Conservation (phyloP, 2,329 filamentous ascomycete species). For the Sphaerostilbella broomeana region DNA sequence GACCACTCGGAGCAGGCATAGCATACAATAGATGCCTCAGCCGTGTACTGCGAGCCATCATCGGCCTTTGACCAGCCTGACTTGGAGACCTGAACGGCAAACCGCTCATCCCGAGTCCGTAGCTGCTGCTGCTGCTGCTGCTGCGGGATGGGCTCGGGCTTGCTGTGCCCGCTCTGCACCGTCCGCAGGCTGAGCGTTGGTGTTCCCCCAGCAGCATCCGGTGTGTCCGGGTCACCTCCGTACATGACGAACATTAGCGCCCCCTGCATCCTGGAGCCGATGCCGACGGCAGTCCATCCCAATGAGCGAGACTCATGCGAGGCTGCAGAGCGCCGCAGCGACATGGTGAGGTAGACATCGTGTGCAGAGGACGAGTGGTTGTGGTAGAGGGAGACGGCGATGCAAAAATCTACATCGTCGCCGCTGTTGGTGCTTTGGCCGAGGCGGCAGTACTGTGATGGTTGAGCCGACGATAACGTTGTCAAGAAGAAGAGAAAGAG, state of each 20-base stretch:
- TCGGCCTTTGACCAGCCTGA: conserved; percentile 10
- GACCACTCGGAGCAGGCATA: conserved; percentile 21
- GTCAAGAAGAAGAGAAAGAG: background rate
- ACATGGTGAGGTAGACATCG: conserved; percentile 16
- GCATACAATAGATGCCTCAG: conserved; percentile 17
- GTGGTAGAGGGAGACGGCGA: conserved; percentile 16
- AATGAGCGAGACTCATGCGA: conserved; percentile 1
- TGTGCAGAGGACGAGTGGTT: conserved; percentile 16
- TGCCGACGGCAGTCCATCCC: conserved; percentile 18
- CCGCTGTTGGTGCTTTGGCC: conserved; percentile 7
- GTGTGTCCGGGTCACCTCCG: conserved; percentile 14
- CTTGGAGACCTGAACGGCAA: conserved; percentile 14
- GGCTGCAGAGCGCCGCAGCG: conserved; percentile 2
- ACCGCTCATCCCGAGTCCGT: too few relatives aligned
- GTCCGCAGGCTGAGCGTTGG: conserved; percentile 16
- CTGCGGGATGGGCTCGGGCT: conserved; percentile 8
- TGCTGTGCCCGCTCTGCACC: conserved; percentile 8
- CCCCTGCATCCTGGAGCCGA: conserved; percentile 15
- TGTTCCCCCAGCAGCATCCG: background rate
- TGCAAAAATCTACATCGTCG: conserved; percentile 16
- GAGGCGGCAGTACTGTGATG: conserved; percentile 17
- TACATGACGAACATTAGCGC: conserved; percentile 20
- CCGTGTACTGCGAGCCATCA: conserved; percentile 7
- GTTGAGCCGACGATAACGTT: conserved; percentile 1
- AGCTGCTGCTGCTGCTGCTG: background rate